phyloP scores from a whole-genome alignment of 2,329 filamentous ascomycete species.

The Alternaria sp. region DNA sequence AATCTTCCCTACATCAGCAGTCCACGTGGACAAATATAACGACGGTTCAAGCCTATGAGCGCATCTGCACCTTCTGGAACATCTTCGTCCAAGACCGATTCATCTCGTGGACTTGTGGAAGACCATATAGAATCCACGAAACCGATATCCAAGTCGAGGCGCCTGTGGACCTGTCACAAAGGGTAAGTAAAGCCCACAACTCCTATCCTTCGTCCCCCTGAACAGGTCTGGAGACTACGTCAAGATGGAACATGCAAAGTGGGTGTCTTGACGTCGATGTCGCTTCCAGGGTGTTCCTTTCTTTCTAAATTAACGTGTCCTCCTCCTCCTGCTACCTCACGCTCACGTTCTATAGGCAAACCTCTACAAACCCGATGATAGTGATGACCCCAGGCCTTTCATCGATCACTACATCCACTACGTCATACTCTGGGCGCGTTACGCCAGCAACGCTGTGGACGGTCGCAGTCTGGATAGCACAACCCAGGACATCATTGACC shows the following conservation, averaged over 20 bases:
- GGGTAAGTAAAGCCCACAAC: conserved; percentile 16
- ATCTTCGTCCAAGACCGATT: conserved; percentile 34
- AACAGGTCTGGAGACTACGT: not conserved
- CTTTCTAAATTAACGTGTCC: not conserved
- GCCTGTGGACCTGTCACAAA: conserved; percentile 23
- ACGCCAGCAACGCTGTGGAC: conserved; percentile 33
- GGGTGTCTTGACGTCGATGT: not conserved
- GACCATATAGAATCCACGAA: conserved; percentile 39
- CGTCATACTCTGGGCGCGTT: conserved; percentile 33
- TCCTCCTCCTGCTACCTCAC: not conserved
- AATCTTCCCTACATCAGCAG: conserved; percentile 37
- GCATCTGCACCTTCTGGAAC: conserved; percentile 39
- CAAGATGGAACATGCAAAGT: not conserved
- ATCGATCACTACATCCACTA: conserved; percentile 28
- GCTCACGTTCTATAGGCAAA: conserved; percentile 11
- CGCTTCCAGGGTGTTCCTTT: not conserved
- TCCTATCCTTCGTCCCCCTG: not conserved
- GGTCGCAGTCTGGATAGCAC: conserved; percentile 15
- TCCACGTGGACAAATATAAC: conserved; percentile 22
- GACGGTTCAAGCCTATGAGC: conserved; percentile 26
- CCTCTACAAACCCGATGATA: conserved; percentile 8
- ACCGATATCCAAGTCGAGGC: conserved; percentile 34
- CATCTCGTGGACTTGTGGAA: conserved; percentile 39
- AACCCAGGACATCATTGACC: conserved; percentile 10
- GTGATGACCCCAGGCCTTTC: conserved; percentile 19